phyloP scores from a whole-genome alignment of 164 flowering plant species.

The Aristolochia fimbriata region DNA sequence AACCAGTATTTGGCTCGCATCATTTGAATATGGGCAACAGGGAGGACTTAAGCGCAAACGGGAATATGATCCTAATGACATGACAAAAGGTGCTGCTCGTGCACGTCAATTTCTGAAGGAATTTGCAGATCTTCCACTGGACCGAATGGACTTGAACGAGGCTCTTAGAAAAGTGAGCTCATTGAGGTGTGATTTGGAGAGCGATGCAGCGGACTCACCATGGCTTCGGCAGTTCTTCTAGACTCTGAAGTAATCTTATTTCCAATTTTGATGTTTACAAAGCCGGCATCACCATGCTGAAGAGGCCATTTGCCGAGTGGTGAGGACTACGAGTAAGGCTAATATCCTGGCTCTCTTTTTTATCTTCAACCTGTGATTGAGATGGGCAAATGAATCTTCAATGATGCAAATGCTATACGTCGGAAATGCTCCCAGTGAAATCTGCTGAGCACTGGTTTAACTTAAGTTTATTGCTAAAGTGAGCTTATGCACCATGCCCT shows the following conservation, averaged over 20 bases:
- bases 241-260: background rate
- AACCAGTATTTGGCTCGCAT: background rate
- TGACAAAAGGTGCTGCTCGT: slow-evolving; percentile 57
- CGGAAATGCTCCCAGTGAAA: too few species aligned
- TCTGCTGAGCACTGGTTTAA: too few species aligned
- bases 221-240: slow-evolving; percentile 86
- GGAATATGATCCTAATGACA: slow-evolving; percentile 46
- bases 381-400: too few species aligned
- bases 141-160: slow-evolving; percentile 53
- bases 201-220: slow-evolving; percentile 42
- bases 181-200: slow-evolving; percentile 54
- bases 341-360: too few species aligned
- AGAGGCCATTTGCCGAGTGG: too few species aligned
- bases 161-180: slow-evolving; percentile 48
- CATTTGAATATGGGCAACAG: slow-evolving; percentile 19
- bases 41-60: slow-evolving; percentile 62
- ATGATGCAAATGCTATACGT: too few species aligned
- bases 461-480: too few species aligned
- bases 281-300: too few species aligned
- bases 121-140: slow-evolving; percentile 72
- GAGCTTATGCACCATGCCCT: too few species aligned
- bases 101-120: slow-evolving; percentile 70
- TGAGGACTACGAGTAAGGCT: too few species aligned
- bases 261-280: too few species aligned
- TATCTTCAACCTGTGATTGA: too few species aligned